A percentile compares a stretch with the other conserved stretches of the same genome.
phyloP scores from a whole-genome alignment of 2,329 filamentous ascomycete species.

The Verticillium albo-atrum region DNA sequence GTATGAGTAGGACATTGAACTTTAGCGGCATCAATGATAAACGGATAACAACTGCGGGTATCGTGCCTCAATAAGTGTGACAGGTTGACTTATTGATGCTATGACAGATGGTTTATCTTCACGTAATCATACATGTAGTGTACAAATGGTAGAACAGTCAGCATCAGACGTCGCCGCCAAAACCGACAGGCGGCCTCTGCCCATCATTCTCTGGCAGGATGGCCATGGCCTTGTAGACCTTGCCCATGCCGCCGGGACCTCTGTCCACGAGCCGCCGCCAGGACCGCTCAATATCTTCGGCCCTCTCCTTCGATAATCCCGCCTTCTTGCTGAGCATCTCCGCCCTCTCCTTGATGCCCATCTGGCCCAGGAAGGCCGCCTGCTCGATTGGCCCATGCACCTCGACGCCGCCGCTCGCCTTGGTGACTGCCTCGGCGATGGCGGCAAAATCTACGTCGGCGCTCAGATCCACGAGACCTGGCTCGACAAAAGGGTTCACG shows the following conservation, averaged over 20 bases:
- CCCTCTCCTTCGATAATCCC: conserved; percentile 38
- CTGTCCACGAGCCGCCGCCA: conserved; percentile 83
- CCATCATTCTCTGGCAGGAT: conserved; percentile 79
- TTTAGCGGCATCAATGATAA: background rate
- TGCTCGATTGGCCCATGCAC: conserved; percentile 91
- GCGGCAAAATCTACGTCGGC: conserved; percentile 92
- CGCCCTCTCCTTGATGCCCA: conserved; percentile 81
- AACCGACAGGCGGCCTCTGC: conserved; percentile 76
- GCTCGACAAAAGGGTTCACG: conserved; percentile 73
- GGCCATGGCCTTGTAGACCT: conserved; percentile 87
- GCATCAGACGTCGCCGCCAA: conserved; percentile 66
- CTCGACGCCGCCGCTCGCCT: conserved; percentile 75
- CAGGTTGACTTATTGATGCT: background rate
- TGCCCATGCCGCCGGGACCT: conserved; percentile 84
- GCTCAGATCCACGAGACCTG: conserved; percentile 82
- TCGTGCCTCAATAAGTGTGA: too few relatives aligned
- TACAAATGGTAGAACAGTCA: background rate
- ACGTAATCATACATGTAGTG: background rate
- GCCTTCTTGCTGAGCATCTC: conserved; percentile 55
- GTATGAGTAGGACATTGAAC: conserved; percentile 11
- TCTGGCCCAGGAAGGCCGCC: conserved; percentile 68
- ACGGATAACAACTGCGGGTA: background rate
- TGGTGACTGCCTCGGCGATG: conserved; percentile 74
- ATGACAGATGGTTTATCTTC: background rate
- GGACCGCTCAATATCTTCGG: conserved; percentile 61